phyloP scores from a whole-genome alignment of 1,139 yeast species.

The Protomyces inouyei region DNA sequence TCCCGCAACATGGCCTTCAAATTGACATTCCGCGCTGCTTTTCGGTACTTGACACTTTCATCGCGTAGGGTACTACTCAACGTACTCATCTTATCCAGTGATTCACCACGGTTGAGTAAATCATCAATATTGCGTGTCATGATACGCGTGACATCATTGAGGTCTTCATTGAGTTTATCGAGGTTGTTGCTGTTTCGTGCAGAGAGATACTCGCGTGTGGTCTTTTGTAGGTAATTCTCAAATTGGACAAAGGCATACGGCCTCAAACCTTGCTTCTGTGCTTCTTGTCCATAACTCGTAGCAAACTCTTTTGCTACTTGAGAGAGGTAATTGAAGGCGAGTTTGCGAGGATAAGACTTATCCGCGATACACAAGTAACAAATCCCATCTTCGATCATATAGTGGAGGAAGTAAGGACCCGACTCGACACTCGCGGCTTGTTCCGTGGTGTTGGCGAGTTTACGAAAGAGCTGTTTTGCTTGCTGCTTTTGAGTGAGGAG shows the following conservation, averaged over 20 bases:
- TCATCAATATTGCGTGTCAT: conserved; percentile 97
- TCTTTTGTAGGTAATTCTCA: conserved; percentile 75
- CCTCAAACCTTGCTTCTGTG: conserved; percentile 57
- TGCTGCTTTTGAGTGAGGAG: conserved; percentile 77
- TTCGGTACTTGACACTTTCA: conserved; percentile 81
- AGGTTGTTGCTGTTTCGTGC: conserved; percentile 72
- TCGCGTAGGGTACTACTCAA: conserved; percentile 71
- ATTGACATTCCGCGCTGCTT: conserved; percentile 85
- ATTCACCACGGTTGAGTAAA: conserved; percentile 87
- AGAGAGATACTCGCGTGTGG: conserved; percentile 83
- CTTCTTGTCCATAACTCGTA: conserved; percentile 72
- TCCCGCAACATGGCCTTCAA: conserved; percentile 83
- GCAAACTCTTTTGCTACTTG: conserved; percentile 80
- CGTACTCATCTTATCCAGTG: conserved; percentile 85
- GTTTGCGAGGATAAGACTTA: conserved; percentile 73
- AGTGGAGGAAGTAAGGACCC: conserved; percentile 66
- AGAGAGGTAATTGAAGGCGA: conserved; percentile 79
- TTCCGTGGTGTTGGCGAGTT: conserved; percentile 76
- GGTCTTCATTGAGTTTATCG: conserved; percentile 77
- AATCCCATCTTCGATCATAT: conserved; percentile 51
- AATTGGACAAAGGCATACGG: conserved; percentile 90
- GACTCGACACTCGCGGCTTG: conserved; percentile 82
- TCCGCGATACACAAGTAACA: conserved; percentile 75
- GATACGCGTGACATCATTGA: conserved; percentile 88
- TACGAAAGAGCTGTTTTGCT: conserved; percentile 67